Evolutionary conservation across 495 filamentous ascomycete species (phyloP), one percentile per base, ranked within the genome.

Genomic region (Zalerion maritima): DNA sequence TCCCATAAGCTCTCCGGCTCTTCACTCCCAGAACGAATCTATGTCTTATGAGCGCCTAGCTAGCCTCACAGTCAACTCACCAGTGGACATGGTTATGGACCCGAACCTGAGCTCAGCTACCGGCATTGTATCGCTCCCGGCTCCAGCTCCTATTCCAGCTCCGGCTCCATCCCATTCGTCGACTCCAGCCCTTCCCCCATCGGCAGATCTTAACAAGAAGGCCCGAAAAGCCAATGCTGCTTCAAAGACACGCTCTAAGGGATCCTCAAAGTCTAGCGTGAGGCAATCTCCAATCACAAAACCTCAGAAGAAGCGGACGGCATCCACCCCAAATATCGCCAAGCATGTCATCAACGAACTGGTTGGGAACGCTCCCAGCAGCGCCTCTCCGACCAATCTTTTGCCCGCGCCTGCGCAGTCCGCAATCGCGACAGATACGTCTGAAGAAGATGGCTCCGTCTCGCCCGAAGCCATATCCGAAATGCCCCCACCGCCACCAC

Each of bases 251-350:
- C n/a, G n/a, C n/a, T n/a, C n/a, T 2, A 61, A 62, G 41, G 47
- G 58, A 14, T 62, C 63, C 33, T 40, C 46, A 6, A 64, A 68
- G 37, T 40, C 47, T 26, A 50, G 54, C 37, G 64, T 80, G 20
- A 75, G 78, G 31, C 80, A 87, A 48, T 92, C 83, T 3, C 85
- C 87, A 1, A 85, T 82, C 21, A 75, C 82, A 20, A 92, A 87
- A 45, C 75, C 84, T 1, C 65, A 79, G 29, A 71, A 75, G 34
- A 68, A 69, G 46, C 75, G 69, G 36, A 65, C 68, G 3, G 52
- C 58, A 5, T 57, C 69, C 5, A 75, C 60, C 18, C 55, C 69
- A 14, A 55, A 59, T 12, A 67, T 74, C 43, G 64, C 73, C 25
- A 43, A 64, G 0, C 67, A 71, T 34, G 62, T 55, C 16, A 37